phyloP scores from a whole-genome alignment of 164 flowering plant genomes.

The Nymphaea colorata region DNA sequence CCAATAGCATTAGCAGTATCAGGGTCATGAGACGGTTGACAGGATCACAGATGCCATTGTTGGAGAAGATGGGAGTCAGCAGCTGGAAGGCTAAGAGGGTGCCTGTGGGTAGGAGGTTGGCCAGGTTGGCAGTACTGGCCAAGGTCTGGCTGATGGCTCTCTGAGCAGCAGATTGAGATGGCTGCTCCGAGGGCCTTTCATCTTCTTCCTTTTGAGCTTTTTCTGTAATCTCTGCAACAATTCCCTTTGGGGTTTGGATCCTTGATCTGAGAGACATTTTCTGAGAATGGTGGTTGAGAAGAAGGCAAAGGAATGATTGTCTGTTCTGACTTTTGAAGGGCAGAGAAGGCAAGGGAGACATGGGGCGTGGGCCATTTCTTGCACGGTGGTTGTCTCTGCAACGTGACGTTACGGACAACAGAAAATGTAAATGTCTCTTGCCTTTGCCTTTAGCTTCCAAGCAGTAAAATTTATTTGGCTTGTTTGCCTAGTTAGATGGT shows the following conservation, averaged over 20 bases:
- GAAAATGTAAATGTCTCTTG: too few species aligned
- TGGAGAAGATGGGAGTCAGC: slow-evolving; percentile 35
- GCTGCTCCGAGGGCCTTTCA: neutral
- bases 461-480: too few species aligned
- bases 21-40: slow-evolving; percentile 28
- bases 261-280: slow-evolving; percentile 18
- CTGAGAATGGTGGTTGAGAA: neutral
- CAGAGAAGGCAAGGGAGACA: neutral
- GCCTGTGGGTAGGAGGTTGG: slow-evolving; percentile 63
- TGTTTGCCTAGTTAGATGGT: too few species aligned
- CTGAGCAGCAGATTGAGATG: slow-evolving; percentile 15
- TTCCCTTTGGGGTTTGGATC: slow-evolving; percentile 5
- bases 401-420: neutral
- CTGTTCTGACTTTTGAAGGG: neutral
- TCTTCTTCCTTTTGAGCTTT: neutral
- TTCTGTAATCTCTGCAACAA: neutral
- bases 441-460: too few species aligned
- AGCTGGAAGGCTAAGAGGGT: slow-evolving; percentile 50
- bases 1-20: slow-evolving; percentile 19
- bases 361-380: neutral
- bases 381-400: neutral
- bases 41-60: slow-evolving; percentile 38
- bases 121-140: slow-evolving; percentile 37
- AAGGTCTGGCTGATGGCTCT: slow-evolving; percentile 35
- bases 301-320: neutral